Evolutionary conservation across 352 stramenopile species (phyloP).

Genomic region (Pythium brassicae): DNA sequence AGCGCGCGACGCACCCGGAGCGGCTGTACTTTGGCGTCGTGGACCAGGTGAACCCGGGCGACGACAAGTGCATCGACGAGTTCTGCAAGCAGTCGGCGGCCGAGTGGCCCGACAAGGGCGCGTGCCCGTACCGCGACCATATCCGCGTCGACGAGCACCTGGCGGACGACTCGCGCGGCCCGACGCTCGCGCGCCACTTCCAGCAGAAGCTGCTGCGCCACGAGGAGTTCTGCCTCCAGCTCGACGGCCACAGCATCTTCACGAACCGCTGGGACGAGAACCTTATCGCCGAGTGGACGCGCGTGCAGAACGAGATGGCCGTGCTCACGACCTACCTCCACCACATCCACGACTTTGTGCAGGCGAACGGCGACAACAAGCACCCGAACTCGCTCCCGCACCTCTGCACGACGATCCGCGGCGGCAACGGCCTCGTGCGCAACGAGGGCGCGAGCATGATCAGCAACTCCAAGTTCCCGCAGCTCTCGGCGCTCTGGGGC

Average conservation of each 20-base stretch:
- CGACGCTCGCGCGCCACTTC: constrained; percentile 73
- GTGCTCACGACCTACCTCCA: constrained; percentile 80
- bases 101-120: constrained; percentile 56
- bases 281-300: constrained; percentile 67
- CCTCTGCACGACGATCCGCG: constrained; percentile 69
- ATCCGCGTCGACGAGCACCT: constrained; percentile 62
- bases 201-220: constrained; percentile 74
- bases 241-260: constrained; percentile 85
- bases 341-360: constrained; percentile 79
- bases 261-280: constrained; percentile 82
- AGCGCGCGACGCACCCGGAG: constrained; percentile 61
- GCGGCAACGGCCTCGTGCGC: constrained; percentile 60
- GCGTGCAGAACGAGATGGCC: constrained; percentile 80
- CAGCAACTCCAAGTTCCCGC: constrained; percentile 58
- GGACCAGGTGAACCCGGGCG: constrained; percentile 73
- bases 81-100: constrained; percentile 72
- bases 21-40: constrained; percentile 79
- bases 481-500: constrained; percentile 71
- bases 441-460: constrained; percentile 83
- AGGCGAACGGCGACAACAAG: constrained; percentile 75
- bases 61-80: constrained; percentile 68
- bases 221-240: constrained; percentile 83
- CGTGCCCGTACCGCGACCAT: constrained; percentile 69
- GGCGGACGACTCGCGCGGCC: constrained; percentile 68
- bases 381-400: constrained; percentile 55